Percentiles rank a stretch among this genome's conserved stretches.
phyloP scores from a whole-genome alignment of 1,284 basidiomycete species.

The Volvariella volvacea region DNA sequence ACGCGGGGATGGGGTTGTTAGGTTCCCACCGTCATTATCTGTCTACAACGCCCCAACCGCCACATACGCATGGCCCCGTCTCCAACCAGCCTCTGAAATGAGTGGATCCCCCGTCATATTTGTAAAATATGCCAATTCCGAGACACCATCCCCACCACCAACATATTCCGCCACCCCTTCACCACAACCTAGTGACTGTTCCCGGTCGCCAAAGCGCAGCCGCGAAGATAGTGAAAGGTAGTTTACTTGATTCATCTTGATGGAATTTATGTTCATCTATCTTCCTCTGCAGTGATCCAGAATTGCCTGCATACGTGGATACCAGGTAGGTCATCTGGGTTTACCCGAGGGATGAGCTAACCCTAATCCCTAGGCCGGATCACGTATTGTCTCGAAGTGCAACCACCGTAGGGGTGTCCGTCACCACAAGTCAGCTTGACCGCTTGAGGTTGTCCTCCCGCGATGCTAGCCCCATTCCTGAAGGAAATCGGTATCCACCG shows the following conservation, averaged over 20 bases:
- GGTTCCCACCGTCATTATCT: conserved; percentile 15
- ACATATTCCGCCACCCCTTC: background rate
- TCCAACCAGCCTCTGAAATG: conserved; percentile 23
- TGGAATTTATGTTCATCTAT: no score
- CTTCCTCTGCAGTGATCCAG: background rate
- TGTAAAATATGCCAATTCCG: conserved; percentile 6
- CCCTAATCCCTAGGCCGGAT: no score
- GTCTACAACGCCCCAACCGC: conserved; percentile 26
- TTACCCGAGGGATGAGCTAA: no score
- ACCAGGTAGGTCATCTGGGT: conserved; percentile 2
- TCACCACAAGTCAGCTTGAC: no score
- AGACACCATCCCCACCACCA: background rate
- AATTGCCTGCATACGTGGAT: conserved; percentile 3
- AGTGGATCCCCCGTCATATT: conserved; percentile 14
- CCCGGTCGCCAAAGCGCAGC: conserved; percentile 3
- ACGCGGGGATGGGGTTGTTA: no score
- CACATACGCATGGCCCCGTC: conserved; percentile 30
- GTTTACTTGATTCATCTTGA: background rate
- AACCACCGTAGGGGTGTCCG: no score
- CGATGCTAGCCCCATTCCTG: no score
- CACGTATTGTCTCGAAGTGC: no score
- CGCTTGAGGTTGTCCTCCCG: no score
- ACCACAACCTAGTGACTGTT: background rate
- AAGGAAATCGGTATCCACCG: no score
- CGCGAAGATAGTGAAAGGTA: background rate